These are phyloP conservation scores for Acarospora socialis DNA, from an alignment of 2,329 filamentous ascomycete genomes.

Conservation along the genomic window DNA sequence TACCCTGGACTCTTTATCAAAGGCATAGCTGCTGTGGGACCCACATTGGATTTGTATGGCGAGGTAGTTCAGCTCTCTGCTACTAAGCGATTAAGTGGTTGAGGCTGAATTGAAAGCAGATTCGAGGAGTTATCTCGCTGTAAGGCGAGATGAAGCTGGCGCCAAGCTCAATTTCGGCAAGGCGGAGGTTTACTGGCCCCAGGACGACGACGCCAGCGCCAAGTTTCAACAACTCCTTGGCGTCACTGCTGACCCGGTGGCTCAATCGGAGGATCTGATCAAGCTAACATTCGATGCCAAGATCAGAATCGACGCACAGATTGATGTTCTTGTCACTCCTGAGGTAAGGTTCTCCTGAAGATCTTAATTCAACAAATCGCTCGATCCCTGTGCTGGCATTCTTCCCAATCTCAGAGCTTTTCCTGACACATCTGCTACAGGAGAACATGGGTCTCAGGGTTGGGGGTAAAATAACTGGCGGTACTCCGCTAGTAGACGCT, in stretches of 20 bases:
- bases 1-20: conserved; percentile 17
- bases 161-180: conserved; percentile 11
- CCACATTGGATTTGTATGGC: conserved; percentile 15
- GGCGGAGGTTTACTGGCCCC: conserved; percentile 14
- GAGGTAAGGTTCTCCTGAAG: conserved; percentile 2
- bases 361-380: too few relatives aligned
- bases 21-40: conserved; percentile 16
- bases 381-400: too few relatives aligned
- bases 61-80: conserved; percentile 3
- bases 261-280: conserved; percentile 6
- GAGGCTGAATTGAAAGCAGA: conserved; percentile 6
- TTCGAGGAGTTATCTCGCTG: conserved; percentile 9
- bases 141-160: conserved; percentile 11
- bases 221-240: conserved; percentile 7
- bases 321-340: conserved; percentile 12
- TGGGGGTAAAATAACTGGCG: conserved; percentile 8
- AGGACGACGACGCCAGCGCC: conserved; percentile 9
- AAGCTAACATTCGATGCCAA: conserved; percentile 12
- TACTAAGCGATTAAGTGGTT: too few relatives aligned
- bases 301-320: conserved; percentile 9
- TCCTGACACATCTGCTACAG: conserved; percentile 2
- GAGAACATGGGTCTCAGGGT: conserved; percentile 15
- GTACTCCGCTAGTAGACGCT: conserved; percentile 11
- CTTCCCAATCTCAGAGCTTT: neutral
- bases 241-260: conserved; percentile 1